Base-by-base conservation (phyloP, 1,284 basidiomycete species). In the Cryptococcus amylolentus region DNA sequence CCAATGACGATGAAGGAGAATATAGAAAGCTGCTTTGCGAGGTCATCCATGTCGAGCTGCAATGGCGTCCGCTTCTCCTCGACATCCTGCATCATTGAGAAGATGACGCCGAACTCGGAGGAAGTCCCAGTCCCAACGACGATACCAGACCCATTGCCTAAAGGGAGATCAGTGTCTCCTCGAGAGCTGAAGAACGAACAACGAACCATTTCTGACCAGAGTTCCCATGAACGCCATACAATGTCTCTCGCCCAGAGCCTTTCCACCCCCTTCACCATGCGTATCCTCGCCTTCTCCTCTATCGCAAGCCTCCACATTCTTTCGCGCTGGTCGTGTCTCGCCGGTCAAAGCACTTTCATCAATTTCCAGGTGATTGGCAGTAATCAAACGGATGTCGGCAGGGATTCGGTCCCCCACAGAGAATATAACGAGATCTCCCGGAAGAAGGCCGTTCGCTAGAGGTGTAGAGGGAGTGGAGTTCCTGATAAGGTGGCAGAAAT, bases 161-260 rank as follows among this genome's bases (percentile, higher is more conserved):
- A 53, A 48, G 8, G 18, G 13, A 23, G 42, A 13, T 48, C 37
- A 62, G 63, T 38, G 18, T 4, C 13, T 18, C 23, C 8, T 28
- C 23, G 23, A 38, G 27, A 41, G 16, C 10, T 47, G 5, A 5
- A 35, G 10, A 44, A 16, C 7, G 28, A 37, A 39, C 18, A 37
- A 72, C 82, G 65, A 57, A 87, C 89, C 94, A 70, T 87, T 92
- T 60, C 91, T 83, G n/a, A 98, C 93, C 39, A 98, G 77, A 1
- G 94, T 98, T 4, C 95, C 95, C 95, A 98, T 97, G 72, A 93
- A 96, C 2, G 86, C 95, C 51, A 97, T 87, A 72, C 91, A 95
- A 16, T 83, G 84, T 63, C 95, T 80, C 66, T 98, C 94, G 9
- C 90, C 89, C 49, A 98, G 82, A 6, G 88, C 85, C 18, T 85